phyloP scores from a whole-genome alignment of 2,329 filamentous ascomycete species.

The Hymenoscyphus fructigenus region DNA sequence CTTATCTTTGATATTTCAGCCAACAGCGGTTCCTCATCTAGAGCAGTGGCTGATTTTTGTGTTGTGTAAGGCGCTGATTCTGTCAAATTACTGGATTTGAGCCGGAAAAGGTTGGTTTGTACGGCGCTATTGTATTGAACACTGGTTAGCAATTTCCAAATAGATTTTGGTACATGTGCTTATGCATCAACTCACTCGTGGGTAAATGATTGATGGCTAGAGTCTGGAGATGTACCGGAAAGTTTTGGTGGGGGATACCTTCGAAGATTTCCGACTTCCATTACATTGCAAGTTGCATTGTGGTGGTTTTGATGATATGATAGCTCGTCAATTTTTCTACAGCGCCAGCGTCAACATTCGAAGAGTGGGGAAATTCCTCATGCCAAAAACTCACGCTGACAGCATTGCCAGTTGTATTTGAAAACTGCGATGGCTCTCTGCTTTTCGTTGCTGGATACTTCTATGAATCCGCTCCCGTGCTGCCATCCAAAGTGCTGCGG shows the following conservation, averaged over 20 bases:
- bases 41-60: not conserved
- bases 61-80: not conserved
- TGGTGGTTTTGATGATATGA: constrained; percentile 28
- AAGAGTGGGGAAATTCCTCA: not conserved
- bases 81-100: not conserved
- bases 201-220: too few species aligned
- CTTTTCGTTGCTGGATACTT: constrained; percentile 24
- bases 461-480: constrained; percentile 23
- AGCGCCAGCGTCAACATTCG: constrained; percentile 6
- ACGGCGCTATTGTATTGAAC: not conserved
- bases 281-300: constrained; percentile 20
- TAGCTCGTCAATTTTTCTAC: constrained; percentile 27
- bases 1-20: constrained; percentile 3
- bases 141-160: not conserved
- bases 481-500: constrained; percentile 24
- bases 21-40: not conserved
- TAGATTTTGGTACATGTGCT: not conserved
- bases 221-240: not conserved
- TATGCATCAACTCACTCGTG: not conserved
- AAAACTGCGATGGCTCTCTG: constrained; percentile 25
- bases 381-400: constrained; percentile 22
- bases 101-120: not conserved
- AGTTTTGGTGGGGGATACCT: constrained; percentile 9
- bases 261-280: constrained; percentile 12
- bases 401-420: constrained; percentile 27